Evolutionary conservation across 2,329 filamentous ascomycete species (phyloP).

Genomic region (Pestalotiopsis sp.): DNA sequence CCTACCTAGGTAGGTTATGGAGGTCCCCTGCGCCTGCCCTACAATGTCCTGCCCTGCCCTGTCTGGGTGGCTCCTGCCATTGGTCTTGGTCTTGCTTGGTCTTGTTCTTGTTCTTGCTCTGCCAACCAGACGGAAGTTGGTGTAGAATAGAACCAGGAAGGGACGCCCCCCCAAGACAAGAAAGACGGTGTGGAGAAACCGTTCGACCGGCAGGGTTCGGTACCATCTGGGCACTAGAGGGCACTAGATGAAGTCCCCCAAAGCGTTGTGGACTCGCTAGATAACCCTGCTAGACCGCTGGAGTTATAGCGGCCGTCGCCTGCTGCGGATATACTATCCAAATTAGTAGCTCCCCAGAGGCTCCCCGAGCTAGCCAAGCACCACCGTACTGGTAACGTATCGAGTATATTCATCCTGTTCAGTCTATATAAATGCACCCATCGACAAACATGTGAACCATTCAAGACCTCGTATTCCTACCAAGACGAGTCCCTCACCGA

Average conservation of each 20-base stretch:
- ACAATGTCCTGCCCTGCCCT: no score
- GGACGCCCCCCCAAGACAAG: background rate
- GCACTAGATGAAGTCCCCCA: background rate
- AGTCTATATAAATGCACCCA: background rate
- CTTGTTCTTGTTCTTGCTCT: background rate
- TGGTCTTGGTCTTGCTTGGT: no score
- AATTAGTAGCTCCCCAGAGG: background rate
- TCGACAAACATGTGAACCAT: background rate
- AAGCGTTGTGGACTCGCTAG: background rate
- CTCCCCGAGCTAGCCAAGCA: background rate
- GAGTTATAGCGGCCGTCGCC: background rate
- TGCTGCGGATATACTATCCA: background rate
- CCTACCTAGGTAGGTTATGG: background rate
- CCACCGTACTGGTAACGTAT: background rate
- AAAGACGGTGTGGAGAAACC: slow-evolving; percentile 3
- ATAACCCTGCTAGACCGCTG: background rate
- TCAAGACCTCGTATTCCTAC: background rate
- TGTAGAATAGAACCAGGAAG: background rate
- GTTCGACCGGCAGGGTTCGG: background rate
- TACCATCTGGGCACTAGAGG: background rate
- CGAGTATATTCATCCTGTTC: background rate
- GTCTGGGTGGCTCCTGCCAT: no score
- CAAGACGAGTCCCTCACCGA: background rate
- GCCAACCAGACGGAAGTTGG: background rate
- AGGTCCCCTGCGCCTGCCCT: no score